Evolutionary conservation across 352 stramenopile species (phyloP), one percentile per base, ranked within the genome.

Genomic region (Globisporangium canariense): DNA sequence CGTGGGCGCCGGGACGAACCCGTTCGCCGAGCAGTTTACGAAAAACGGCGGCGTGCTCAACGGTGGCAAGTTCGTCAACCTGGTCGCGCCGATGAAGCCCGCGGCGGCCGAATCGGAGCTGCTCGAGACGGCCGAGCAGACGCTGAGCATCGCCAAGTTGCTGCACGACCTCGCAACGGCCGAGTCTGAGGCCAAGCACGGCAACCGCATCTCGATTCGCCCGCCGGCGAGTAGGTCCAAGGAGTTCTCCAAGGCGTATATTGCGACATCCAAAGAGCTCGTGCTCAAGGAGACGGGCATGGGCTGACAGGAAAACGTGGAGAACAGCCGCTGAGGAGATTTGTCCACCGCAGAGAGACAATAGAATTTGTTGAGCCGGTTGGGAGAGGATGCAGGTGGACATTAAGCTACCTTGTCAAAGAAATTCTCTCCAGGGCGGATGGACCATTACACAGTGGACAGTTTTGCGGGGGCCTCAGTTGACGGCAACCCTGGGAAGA

Each of bases 101-200:
- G 18, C 70, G 3, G 59, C 69, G 4, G 59, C 65, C 1, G 75
- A 89, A 30, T 60, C 76, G 2, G 72, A 85, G 59, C 45, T 75
- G 46, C 68, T 89, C 25, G 82, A 88, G 66, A 83, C 70, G 1
- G 84, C 82, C 0, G 82, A 90, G 50, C 80, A 93, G 58, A 91
- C 79, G 36, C 72, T 93, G 7, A 73, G 67, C n/a, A 91, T 93
- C 77, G 78, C 82, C 54, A 91, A 91, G 56, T 58, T 93, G 54
- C 71, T 93, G 32, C 80, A 93, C 57, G 79, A 93, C 22, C 64
- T 89, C 25, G 82, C 82, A 28, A 89, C 76, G 8, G 81, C 81
- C 46, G 84, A 91, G 67, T 82, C 64, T 40, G 84, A 93, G 52
- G 81, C 78, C 8, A 82, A 75, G 18, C 71, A 78, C 40, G 84